Conservation (phyloP, 179 eudicot genomes). For the Nepenthes alata region DNA sequence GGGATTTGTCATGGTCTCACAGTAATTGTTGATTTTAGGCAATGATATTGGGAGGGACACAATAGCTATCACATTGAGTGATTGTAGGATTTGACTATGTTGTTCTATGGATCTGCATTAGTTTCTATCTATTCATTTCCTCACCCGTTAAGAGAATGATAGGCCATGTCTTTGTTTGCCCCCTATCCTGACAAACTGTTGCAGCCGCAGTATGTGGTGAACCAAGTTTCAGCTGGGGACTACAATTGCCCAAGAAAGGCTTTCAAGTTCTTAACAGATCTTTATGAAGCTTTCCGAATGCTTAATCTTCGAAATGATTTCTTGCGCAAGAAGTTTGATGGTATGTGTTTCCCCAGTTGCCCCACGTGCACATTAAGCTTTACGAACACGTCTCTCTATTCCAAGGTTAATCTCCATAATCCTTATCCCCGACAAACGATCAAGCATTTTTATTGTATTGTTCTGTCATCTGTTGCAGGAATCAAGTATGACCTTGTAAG, state of each 20-base stretch:
- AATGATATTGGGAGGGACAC: no score
- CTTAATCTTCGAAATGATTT: conserved; percentile 69
- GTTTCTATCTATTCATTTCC: background rate
- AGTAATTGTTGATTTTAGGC: no score
- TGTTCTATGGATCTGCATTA: no score
- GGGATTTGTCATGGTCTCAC: no score
- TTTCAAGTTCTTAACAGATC: conserved; percentile 55
- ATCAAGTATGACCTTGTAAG: conserved; percentile 62
- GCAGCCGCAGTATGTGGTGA: conserved; percentile 75
- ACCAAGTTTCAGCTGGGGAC: conserved; percentile 61
- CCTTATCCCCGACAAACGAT: background rate
- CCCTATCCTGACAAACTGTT: conserved; percentile 3
- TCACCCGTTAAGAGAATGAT: background rate
- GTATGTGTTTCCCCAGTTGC: conserved; percentile 15
- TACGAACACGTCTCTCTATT: background rate
- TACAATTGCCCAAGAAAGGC: conserved; percentile 59
- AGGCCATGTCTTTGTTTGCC: background rate
- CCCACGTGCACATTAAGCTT: background rate
- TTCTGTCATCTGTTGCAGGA: conserved; percentile 20
- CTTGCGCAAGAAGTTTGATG: conserved; percentile 63
- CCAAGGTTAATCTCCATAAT: background rate
- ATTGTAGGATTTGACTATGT: no score
- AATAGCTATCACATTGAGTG: no score
- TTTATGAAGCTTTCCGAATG: conserved; percentile 65
- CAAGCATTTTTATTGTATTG: background rate